phyloP scores from a whole-genome alignment of 108 stramenopile species.

The Cylindrotheca closterium region DNA sequence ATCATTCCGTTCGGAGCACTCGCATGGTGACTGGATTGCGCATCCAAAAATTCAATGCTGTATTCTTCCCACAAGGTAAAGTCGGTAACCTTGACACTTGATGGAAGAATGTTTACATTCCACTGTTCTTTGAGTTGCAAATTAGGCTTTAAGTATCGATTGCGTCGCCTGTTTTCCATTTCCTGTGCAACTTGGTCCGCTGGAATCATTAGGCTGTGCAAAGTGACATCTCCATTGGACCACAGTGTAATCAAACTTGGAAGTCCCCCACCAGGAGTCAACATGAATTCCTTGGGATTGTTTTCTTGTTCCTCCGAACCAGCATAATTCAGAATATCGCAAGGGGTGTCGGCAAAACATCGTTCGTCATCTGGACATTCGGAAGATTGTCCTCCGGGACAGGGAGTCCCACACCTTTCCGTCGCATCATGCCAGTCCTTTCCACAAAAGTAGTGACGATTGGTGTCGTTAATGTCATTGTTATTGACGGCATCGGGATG shows the following conservation, averaged over 20 bases:
- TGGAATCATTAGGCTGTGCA: constrained; percentile 56
- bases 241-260: constrained; percentile 70
- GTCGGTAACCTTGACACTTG: neutral
- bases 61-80: constrained; percentile 29
- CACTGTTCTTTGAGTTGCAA: constrained; percentile 39
- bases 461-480: constrained; percentile 42
- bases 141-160: too few relatives aligned
- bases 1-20: constrained; percentile 38
- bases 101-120: constrained; percentile 16
- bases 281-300: constrained; percentile 24
- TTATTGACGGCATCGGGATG: constrained; percentile 6
- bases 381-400: constrained; percentile 54
- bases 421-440: constrained; percentile 83
- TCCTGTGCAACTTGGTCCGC: neutral
- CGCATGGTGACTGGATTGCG: constrained; percentile 26
- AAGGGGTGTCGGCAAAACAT: constrained; percentile 85
- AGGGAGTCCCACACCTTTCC: constrained; percentile 59
- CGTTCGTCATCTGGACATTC: constrained; percentile 75
- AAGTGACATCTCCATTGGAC: constrained; percentile 68
- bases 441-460: constrained; percentile 83
- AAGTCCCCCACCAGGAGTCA: constrained; percentile 68
- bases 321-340: constrained; percentile 45
- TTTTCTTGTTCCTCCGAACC: constrained; percentile 8
- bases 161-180: constrained; percentile 1
- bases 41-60: constrained; percentile 37